Conservation (phyloP, 176 grass and related monocot genomes). For the Ensete ventricosum region DNA sequence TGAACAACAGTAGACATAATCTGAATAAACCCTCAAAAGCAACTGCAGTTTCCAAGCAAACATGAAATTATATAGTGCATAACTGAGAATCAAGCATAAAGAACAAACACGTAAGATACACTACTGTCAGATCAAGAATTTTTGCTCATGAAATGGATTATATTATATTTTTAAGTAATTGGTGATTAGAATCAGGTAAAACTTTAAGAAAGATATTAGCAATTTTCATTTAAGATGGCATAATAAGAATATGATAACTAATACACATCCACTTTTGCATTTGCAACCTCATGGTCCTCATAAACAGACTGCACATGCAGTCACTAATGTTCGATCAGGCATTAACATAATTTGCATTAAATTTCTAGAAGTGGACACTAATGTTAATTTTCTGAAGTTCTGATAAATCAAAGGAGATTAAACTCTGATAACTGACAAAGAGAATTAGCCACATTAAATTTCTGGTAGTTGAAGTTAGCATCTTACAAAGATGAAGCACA, state of each 20-base stretch:
- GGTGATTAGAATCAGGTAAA: background rate
- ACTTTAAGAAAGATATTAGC: constrained; percentile 2
- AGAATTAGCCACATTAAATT: background rate
- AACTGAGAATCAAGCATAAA: background rate
- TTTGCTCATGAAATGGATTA: too few relatives aligned
- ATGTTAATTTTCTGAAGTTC: background rate
- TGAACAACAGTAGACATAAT: too few relatives aligned
- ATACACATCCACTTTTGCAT: background rate
- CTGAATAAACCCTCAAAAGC: too few relatives aligned
- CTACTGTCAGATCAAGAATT: background rate
- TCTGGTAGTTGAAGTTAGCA: background rate
- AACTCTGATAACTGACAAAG: background rate
- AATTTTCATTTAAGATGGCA: background rate
- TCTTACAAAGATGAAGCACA: constrained; percentile 25
- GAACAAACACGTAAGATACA: background rate
- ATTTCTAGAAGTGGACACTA: background rate
- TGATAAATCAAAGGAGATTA: background rate
- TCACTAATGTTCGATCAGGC: background rate
- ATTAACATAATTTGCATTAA: background rate
- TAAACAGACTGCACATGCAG: background rate
- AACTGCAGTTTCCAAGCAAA: background rate
- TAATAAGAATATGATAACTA: background rate
- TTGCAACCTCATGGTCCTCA: background rate
- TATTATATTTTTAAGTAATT: too few relatives aligned
- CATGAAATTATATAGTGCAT: background rate